Conservation (phyloP, 2,329 filamentous ascomycete genomes). For the Aspergillus costaricaensis region DNA sequence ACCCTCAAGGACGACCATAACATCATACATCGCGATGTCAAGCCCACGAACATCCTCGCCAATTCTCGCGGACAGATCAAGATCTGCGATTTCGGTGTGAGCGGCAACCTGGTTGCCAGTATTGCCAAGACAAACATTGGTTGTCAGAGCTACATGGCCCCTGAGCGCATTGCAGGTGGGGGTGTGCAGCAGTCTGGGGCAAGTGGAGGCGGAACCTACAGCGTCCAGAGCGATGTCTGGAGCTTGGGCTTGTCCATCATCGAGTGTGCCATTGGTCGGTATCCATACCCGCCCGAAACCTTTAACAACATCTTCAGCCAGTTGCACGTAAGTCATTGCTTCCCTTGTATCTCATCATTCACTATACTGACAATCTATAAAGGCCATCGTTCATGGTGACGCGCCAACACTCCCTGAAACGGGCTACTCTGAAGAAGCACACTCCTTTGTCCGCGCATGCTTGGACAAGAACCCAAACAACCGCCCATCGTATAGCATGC, state of each 20-base stretch:
- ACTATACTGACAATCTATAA: slow-evolving; percentile 12
- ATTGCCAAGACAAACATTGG: slow-evolving; percentile 99
- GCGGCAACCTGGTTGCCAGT: slow-evolving; percentile 92
- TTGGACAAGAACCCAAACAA: slow-evolving; percentile 90
- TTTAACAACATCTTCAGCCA: slow-evolving; percentile 99
- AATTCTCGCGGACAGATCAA: slow-evolving; percentile 92
- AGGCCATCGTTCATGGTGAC: slow-evolving; percentile 99
- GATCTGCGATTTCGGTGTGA: slow-evolving; percentile 98
- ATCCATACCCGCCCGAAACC: slow-evolving; percentile 95
- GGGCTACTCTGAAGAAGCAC: slow-evolving; percentile 75
- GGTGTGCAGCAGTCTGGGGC: slow-evolving; percentile 71
- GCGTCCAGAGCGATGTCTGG: slow-evolving; percentile 98
- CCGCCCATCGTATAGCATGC: slow-evolving; percentile 88
- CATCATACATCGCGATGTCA: slow-evolving; percentile 98
- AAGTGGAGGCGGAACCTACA: slow-evolving; percentile 81
- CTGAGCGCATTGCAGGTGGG: slow-evolving; percentile 88
- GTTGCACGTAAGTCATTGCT: slow-evolving; percentile 73
- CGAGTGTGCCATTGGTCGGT: slow-evolving; percentile 90
- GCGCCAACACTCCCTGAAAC: slow-evolving; percentile 80
- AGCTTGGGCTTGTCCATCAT: slow-evolving; percentile 92
- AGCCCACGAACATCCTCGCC: slow-evolving; percentile 96
- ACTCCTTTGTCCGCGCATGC: slow-evolving; percentile 84
- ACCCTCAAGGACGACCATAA: slow-evolving; percentile 96
- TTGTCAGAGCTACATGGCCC: slow-evolving; percentile 99
- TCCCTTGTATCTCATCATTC: neutral